Percentiles rank a stretch among this genome's conserved stretches.
Conservation (phyloP, 2,329 filamentous ascomycete genomes). For the Zymoseptoria ardabiliae region DNA sequence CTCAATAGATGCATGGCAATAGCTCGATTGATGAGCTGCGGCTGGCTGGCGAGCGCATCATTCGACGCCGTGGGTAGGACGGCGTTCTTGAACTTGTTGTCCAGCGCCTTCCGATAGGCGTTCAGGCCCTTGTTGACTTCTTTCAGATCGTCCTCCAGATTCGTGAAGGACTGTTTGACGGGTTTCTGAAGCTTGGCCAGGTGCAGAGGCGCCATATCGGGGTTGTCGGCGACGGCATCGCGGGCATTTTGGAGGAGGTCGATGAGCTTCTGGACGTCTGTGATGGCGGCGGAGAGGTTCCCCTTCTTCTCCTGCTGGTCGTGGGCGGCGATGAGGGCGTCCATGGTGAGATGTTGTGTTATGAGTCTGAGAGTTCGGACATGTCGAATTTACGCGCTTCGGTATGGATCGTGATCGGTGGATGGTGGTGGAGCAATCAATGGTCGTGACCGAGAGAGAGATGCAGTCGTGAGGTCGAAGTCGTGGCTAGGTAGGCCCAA, state of each 20-base stretch:
- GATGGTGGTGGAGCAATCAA: not conserved
- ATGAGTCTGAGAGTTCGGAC: not conserved
- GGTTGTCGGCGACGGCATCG: slow-evolving; percentile 64
- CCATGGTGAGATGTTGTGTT: slow-evolving; percentile 38
- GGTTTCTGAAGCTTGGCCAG: slow-evolving; percentile 82
- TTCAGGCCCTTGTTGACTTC: slow-evolving; percentile 75
- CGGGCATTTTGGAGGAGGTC: slow-evolving; percentile 66
- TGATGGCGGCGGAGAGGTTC: slow-evolving; percentile 62
- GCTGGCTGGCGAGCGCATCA: slow-evolving; percentile 69
- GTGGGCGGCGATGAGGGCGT: slow-evolving; percentile 65
- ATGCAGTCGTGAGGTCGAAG: not conserved
- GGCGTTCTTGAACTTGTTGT: slow-evolving; percentile 66
- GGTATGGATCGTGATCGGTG: not conserved
- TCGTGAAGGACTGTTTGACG: slow-evolving; percentile 71
- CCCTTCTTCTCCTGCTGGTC: slow-evolving; percentile 62
- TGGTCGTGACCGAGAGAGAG: not conserved
- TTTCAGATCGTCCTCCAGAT: slow-evolving; percentile 72
- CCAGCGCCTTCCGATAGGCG: slow-evolving; percentile 76
- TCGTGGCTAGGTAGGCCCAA: no score
- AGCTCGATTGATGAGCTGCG: slow-evolving; percentile 76
- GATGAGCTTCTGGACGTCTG: slow-evolving; percentile 78
- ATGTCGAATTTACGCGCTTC: not conserved
- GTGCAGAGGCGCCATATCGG: slow-evolving; percentile 62
- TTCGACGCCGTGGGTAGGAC: slow-evolving; percentile 68
- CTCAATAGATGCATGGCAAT: slow-evolving; percentile 95